These are phyloP conservation scores for Plasmodium ovale DNA, from an alignment of 169 alveolate genomes.

Conservation along the genomic window DNA sequence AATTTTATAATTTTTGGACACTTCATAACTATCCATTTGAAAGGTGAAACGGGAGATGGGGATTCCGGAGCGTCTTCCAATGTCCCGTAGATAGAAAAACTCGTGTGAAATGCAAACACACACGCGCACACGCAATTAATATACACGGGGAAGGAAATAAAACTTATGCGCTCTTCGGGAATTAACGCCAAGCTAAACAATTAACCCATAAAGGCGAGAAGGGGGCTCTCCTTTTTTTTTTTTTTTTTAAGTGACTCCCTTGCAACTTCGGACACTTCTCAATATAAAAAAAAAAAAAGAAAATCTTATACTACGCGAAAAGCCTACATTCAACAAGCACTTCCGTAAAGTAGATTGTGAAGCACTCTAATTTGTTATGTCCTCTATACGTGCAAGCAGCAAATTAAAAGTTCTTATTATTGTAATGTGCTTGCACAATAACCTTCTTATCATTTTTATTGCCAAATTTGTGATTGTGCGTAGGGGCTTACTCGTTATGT, in stretches of 20 bases:
- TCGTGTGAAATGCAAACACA: neutral
- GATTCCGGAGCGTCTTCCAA: neutral
- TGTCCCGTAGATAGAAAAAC: neutral
- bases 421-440: neutral
- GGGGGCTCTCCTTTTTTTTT: no score
- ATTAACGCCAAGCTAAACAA: no score
- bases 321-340: neutral
- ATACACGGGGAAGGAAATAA: no score
- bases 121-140: neutral
- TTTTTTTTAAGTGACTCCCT: no score
- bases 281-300: no score
- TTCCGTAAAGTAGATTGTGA: neutral
- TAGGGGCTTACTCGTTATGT: neutral
- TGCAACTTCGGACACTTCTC: no score
- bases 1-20: conserved; percentile 8
- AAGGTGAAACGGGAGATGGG: neutral
- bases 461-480: neutral
- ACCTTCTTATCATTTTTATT: conserved; percentile 1
- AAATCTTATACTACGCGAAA: neutral
- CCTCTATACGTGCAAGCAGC: neutral
- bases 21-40: conserved; percentile 62
- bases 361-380: neutral
- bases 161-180: no score
- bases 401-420: conserved; percentile 8
- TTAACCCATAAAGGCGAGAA: no score